Evolutionary conservation across 2,329 filamentous ascomycete species (phyloP).

Genomic region (Aureobasidium sp.): DNA sequence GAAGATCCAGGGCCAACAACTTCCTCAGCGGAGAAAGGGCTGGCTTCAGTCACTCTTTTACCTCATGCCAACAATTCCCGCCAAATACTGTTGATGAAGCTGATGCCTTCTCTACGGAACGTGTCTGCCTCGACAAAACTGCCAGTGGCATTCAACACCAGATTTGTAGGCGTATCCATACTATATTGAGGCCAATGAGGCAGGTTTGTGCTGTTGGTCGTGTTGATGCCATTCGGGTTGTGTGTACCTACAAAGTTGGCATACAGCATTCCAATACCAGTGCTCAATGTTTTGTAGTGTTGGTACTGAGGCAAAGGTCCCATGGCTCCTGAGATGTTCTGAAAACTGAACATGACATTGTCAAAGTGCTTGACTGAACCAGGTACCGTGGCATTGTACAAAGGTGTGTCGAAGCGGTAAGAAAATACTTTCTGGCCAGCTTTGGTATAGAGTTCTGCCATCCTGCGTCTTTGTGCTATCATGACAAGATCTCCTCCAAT

Average conservation of each 20-base stretch:
- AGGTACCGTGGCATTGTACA: slow-evolving; percentile 36
- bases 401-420: slow-evolving; percentile 46
- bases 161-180: slow-evolving; percentile 35
- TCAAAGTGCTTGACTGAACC: slow-evolving; percentile 43
- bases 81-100: slow-evolving; percentile 36
- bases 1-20: neutral
- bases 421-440: slow-evolving; percentile 36
- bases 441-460: slow-evolving; percentile 37
- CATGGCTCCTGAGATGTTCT: slow-evolving; percentile 44
- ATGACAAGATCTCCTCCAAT: slow-evolving; percentile 46
- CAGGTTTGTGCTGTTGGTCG: slow-evolving; percentile 21
- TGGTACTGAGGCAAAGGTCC: slow-evolving; percentile 36
- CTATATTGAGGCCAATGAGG: slow-evolving; percentile 40
- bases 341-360: slow-evolving; percentile 47
- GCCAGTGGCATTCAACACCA: slow-evolving; percentile 40
- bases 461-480: slow-evolving; percentile 41
- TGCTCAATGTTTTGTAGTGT: slow-evolving; percentile 34
- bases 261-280: slow-evolving; percentile 36
- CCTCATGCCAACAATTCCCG: slow-evolving; percentile 16
- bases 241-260: slow-evolving; percentile 38
- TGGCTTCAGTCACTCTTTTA: neutral
- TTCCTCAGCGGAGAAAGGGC: neutral
- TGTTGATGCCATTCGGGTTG: slow-evolving; percentile 36
- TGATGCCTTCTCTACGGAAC: slow-evolving; percentile 43
- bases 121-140: slow-evolving; percentile 43